Conservation (phyloP, 177 flowering plant species). For the Telopea speciosissima region DNA sequence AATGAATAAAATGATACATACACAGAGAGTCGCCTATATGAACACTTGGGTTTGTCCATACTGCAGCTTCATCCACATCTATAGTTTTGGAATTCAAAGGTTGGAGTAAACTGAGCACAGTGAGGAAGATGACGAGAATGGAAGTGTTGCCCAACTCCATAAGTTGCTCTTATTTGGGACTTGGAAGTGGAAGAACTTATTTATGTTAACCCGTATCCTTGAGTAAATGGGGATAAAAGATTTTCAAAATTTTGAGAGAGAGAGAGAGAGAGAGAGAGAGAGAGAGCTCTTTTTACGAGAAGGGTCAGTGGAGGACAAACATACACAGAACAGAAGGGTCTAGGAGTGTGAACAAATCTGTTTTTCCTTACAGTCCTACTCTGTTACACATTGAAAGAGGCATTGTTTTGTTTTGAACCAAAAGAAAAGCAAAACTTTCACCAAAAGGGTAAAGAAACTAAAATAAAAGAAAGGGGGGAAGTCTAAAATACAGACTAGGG, state of each 20-base stretch:
- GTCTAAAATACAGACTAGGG: not conserved
- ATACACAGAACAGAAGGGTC: not conserved
- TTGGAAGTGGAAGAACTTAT: not conserved
- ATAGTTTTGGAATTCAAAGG: slow-evolving; percentile 39
- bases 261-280: slow-evolving; percentile 19
- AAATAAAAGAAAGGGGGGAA: not conserved
- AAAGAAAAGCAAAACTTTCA: too few relatives aligned
- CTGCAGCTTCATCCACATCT: slow-evolving; percentile 62
- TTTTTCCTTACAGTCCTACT: not conserved
- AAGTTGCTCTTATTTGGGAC: not conserved
- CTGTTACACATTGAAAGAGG: not conserved
- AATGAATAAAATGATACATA: slow-evolving; percentile 27
- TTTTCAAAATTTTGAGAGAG: slow-evolving; percentile 2
- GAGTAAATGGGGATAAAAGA: not conserved
- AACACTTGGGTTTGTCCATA: slow-evolving; percentile 57
- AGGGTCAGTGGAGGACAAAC: slow-evolving; percentile 33
- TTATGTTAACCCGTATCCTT: not conserved
- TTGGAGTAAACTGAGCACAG: slow-evolving; percentile 20
- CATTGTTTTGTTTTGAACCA: not conserved
- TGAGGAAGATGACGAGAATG: slow-evolving; percentile 19
- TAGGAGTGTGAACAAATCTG: slow-evolving; percentile 15
- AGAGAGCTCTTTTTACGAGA: slow-evolving; percentile 15
- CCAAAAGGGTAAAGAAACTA: not conserved
- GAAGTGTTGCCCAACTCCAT: slow-evolving; percentile 15
- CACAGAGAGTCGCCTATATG: slow-evolving; percentile 76